Percentiles rank a stretch among this genome's conserved stretches.
phyloP scores from a whole-genome alignment of 176 grass and related monocot genomes.

The Saccharum officinarum region DNA sequence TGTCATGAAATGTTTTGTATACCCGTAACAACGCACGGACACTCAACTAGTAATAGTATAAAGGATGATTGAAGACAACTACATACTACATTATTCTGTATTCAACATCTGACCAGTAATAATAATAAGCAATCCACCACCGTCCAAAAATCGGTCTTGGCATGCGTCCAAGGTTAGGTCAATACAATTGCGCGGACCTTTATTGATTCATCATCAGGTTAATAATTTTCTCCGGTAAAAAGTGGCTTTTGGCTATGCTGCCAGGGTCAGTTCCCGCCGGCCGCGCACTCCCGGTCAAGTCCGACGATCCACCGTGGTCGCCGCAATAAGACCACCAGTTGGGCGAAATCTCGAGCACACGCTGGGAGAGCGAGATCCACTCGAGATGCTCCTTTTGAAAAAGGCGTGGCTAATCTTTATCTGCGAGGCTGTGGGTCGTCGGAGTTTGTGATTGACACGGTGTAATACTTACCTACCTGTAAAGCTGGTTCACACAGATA shows the following conservation, averaged over 20 bases:
- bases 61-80: too few relatives aligned
- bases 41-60: too few relatives aligned
- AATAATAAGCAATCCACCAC: neutral
- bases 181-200: neutral
- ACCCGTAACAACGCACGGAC: too few relatives aligned
- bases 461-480: neutral
- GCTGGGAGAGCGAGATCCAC: constrained; percentile 26
- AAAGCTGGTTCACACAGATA: neutral
- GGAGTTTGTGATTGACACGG: constrained; percentile 16
- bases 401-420: constrained; percentile 31
- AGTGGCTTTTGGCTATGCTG: constrained; percentile 5
- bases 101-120: too few relatives aligned
- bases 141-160: neutral
- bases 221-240: neutral
- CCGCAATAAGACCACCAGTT: neutral
- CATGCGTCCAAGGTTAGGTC: neutral
- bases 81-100: too few relatives aligned
- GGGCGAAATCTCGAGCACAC: neutral
- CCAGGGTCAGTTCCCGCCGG: constrained; percentile 7
- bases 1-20: too few relatives aligned
- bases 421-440: neutral
- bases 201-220: neutral
- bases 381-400: constrained; percentile 1
- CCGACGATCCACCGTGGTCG: constrained; percentile 11
- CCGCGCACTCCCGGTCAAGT: constrained; percentile 25